Percentiles rank a stretch among this genome's conserved stretches.
phyloP scores from a whole-genome alignment of 1,139 yeast genomes.

The Hansenula lynferdii region DNA sequence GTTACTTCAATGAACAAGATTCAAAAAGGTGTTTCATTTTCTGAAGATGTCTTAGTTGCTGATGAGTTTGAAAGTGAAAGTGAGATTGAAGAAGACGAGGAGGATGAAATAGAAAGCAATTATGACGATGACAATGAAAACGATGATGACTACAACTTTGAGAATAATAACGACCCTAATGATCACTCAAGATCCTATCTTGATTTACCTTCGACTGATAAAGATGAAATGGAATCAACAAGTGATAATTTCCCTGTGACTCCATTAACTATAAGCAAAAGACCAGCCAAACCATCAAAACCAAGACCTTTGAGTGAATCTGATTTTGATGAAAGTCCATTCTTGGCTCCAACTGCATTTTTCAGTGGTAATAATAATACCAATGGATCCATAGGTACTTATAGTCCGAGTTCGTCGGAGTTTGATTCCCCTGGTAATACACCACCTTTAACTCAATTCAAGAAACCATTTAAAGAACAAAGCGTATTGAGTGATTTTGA shows the following conservation, averaged over 20 bases:
- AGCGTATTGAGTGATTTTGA: slow-evolving; percentile 4
- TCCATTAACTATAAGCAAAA: slow-evolving; percentile 17
- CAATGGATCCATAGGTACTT: slow-evolving; percentile 34
- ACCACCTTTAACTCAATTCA: slow-evolving; percentile 10
- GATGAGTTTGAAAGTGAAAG: slow-evolving; percentile 16
- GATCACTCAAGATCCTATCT: slow-evolving; percentile 1
- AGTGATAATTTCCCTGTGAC: slow-evolving; percentile 16
- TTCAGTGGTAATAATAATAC: slow-evolving; percentile 15
- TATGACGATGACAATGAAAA: slow-evolving; percentile 11
- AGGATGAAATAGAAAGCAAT: slow-evolving; percentile 30
- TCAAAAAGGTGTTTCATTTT: slow-evolving; percentile 32
- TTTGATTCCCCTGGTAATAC: slow-evolving; percentile 25
- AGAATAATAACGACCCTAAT: slow-evolving; percentile 1
- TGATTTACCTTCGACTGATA: background rate
- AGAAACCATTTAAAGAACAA: slow-evolving; percentile 6
- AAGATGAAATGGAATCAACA: background rate
- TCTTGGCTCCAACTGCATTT: slow-evolving; percentile 19
- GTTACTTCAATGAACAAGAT: slow-evolving; percentile 5
- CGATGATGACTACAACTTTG: slow-evolving; percentile 4
- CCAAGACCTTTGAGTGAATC: slow-evolving; percentile 10
- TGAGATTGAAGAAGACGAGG: slow-evolving; percentile 15
- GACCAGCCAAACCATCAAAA: slow-evolving; percentile 4
- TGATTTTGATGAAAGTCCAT: slow-evolving; percentile 20
- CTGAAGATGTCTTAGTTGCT: slow-evolving; percentile 17
- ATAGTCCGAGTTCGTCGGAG: slow-evolving; percentile 38